Percentiles rank a stretch among this genome's conserved stretches.
Conservation (phyloP, 345 rosid genomes). For the Eucalyptus polybractea region DNA sequence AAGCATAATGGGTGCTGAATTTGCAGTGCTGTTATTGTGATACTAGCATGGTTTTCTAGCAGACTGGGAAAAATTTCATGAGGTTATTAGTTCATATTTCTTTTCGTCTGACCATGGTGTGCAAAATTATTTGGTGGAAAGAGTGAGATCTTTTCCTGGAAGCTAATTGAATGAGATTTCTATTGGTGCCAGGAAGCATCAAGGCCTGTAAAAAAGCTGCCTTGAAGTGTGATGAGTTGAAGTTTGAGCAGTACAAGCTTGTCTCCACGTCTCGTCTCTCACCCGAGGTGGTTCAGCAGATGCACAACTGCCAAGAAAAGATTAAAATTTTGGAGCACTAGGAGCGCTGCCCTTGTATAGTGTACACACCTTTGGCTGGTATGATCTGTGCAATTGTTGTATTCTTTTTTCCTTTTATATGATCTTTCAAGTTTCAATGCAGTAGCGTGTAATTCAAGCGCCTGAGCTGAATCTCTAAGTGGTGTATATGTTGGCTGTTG, state of each 20-base stretch:
- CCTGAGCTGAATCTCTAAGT: background rate
- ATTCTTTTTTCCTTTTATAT: background rate
- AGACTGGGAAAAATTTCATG: too few relatives aligned
- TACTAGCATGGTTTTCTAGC: rapidly evolving
- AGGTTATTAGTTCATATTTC: too few relatives aligned
- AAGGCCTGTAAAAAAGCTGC: slow-evolving; percentile 61
- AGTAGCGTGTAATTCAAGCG: background rate
- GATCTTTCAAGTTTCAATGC: background rate
- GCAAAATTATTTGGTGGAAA: background rate
- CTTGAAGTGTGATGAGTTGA: too few relatives aligned
- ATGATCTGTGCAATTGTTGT: too few relatives aligned
- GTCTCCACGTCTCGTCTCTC: too few relatives aligned
- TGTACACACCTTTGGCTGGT: too few relatives aligned
- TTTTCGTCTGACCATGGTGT: rapidly evolving
- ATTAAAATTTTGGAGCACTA: too few relatives aligned
- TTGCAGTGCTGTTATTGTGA: too few relatives aligned
- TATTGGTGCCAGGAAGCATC: slow-evolving; percentile 30
- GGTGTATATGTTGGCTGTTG: background rate
- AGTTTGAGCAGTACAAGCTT: too few relatives aligned
- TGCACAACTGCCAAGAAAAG: too few relatives aligned
- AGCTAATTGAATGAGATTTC: background rate
- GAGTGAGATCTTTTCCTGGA: background rate
- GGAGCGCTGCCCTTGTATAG: too few relatives aligned
- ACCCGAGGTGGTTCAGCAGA: too few relatives aligned
- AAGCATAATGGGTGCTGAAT: background rate